Conservation (phyloP, 805 yeast species). For the Ogataea paradorogensis region DNA sequence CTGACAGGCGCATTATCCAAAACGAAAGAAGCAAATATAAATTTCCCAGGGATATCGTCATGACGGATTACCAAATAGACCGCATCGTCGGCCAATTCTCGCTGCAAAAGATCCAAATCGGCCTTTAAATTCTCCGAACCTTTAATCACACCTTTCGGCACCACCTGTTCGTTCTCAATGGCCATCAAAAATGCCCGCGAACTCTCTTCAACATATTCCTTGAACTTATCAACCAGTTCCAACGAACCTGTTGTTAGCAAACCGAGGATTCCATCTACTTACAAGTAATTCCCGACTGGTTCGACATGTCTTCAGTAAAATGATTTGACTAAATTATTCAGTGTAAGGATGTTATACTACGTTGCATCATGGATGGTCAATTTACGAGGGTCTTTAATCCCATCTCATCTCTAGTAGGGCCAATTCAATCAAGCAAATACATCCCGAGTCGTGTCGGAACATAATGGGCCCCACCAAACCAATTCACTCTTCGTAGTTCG, state of each 20-base stretch:
- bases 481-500: not conserved
- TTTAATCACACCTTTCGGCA: slow-evolving; percentile 33
- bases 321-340: not conserved
- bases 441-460: not conserved
- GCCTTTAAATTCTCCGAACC: slow-evolving; percentile 31
- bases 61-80: slow-evolving; percentile 48
- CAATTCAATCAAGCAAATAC: not conserved
- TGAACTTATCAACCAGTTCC: slow-evolving; percentile 45
- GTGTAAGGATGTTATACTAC: slow-evolving; percentile 3
- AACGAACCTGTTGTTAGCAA: slow-evolving; percentile 25
- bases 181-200: slow-evolving; percentile 31
- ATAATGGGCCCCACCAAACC: not conserved
- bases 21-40: slow-evolving; percentile 72
- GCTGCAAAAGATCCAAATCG: slow-evolving; percentile 37
- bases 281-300: slow-evolving; percentile 58
- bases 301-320: slow-evolving; percentile 47
- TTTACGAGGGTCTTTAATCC: too few relatives aligned
- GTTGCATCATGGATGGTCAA: too few relatives aligned
- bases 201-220: slow-evolving; percentile 34
- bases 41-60: slow-evolving; percentile 26
- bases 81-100: slow-evolving; percentile 40
- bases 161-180: slow-evolving; percentile 31
- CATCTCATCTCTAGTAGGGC: not conserved
- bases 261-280: not conserved
- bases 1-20: slow-evolving; percentile 84